Conservation (phyloP, 129 eudicot species). For the Flaveria robusta region DNA sequence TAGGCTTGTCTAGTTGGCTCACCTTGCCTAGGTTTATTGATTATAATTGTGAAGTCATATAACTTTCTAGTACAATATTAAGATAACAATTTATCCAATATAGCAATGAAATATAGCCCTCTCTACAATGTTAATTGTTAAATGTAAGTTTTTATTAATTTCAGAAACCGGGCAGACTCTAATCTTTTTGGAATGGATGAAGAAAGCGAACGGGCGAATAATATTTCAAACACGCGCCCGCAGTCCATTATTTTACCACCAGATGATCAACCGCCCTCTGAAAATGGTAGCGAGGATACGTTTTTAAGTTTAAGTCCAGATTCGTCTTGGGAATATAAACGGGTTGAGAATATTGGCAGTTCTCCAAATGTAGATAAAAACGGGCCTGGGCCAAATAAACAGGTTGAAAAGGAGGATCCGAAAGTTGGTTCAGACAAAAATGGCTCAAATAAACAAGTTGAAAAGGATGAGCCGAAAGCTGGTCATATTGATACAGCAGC, state of each 20-base stretch:
- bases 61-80: no score
- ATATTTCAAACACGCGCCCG: constrained; percentile 11
- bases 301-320: constrained; percentile 34
- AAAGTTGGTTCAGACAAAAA: constrained; percentile 9
- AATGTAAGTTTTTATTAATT: neutral
- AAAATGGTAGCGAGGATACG: constrained; percentile 19
- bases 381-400: constrained; percentile 21
- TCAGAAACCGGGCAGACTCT: constrained; percentile 32
- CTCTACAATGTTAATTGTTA: neutral
- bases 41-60: no score
- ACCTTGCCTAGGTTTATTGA: no score
- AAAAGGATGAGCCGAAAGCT: constrained; percentile 23
- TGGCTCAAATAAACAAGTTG: constrained; percentile 20
- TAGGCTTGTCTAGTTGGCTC: no score
- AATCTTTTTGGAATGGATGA: constrained; percentile 54
- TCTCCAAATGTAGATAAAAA: constrained; percentile 23
- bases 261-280: constrained; percentile 32
- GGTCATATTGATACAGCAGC: constrained; percentile 66
- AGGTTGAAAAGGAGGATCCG: neutral
- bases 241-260: neutral
- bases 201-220: constrained; percentile 28
- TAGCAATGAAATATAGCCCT: neutral
- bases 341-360: constrained; percentile 9
- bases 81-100: neutral
- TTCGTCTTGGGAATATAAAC: constrained; percentile 28